Evolutionary conservation across 2,329 filamentous ascomycete genomes (phyloP).

Genomic region (Purpureocillium lavendulum): DNA sequence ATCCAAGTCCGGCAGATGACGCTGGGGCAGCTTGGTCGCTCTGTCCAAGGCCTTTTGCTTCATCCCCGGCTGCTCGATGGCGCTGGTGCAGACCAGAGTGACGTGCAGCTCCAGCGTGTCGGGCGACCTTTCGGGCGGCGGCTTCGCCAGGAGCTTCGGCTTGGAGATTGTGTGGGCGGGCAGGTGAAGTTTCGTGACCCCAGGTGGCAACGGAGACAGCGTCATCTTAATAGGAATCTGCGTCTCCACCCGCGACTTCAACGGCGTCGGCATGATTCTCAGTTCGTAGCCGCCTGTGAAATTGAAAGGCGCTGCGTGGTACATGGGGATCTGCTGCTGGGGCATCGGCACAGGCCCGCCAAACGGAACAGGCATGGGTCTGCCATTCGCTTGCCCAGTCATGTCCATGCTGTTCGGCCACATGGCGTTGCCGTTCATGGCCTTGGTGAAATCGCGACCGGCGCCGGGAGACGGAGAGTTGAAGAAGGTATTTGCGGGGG

Average conservation of each 20-base stretch:
- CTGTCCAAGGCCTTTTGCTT: conserved; percentile 58
- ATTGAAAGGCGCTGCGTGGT: conserved; percentile 16
- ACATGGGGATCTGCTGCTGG: conserved; percentile 17
- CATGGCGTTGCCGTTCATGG: conserved; percentile 18
- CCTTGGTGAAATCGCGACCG: conserved; percentile 27
- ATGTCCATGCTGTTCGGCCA: conserved; percentile 27
- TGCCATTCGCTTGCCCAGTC: conserved; percentile 9
- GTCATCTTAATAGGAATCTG: conserved; percentile 86
- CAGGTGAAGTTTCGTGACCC: conserved; percentile 74
- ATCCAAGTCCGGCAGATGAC: conserved; percentile 27
- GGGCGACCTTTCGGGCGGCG: conserved; percentile 52
- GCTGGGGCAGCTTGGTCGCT: conserved; percentile 32
- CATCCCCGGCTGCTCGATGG: conserved; percentile 67
- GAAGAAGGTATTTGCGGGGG: conserved; percentile 36
- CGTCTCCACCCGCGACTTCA: conserved; percentile 91
- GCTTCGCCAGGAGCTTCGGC: conserved; percentile 78
- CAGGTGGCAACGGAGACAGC: conserved; percentile 64
- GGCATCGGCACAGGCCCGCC: conserved; percentile 19
- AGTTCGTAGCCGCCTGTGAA: conserved; percentile 33
- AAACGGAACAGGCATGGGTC: conserved; percentile 17
- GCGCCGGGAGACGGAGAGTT: conserved; percentile 38
- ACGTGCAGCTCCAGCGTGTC: conserved; percentile 75
- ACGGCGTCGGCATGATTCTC: conserved; percentile 56
- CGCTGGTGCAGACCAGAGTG: conserved; percentile 83
- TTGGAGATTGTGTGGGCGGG: conserved; percentile 91